Percentiles rank a stretch among this genome's conserved stretches.
phyloP scores from a whole-genome alignment of 345 rosid species.

The Aquilaria sinensis region DNA sequence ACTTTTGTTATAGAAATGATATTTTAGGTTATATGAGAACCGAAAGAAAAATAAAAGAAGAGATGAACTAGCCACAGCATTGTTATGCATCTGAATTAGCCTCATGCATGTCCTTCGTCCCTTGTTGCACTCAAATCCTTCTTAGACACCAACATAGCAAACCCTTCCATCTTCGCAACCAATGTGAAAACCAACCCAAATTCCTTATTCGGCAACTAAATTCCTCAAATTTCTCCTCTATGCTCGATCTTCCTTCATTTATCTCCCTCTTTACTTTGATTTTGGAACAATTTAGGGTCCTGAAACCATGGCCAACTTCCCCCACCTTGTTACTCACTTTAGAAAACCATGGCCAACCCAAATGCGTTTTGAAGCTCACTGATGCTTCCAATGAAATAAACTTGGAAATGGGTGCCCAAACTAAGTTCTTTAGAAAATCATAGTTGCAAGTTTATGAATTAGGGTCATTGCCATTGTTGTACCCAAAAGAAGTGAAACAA shows the following conservation, averaged over 20 bases:
- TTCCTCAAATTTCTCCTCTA: constrained; percentile 48
- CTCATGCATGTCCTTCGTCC: constrained; percentile 98
- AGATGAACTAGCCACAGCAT: constrained; percentile 73
- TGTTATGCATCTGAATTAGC: constrained; percentile 92
- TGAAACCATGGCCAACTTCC: constrained; percentile 25
- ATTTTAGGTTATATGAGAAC: too few relatives aligned
- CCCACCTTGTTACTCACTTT: constrained; percentile 21
- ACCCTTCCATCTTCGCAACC: constrained; percentile 84
- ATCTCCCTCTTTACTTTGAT: constrained; percentile 1
- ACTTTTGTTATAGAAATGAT: too few relatives aligned
- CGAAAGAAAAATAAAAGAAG: too few relatives aligned
- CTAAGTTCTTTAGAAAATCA: constrained; percentile 44
- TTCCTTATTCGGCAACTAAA: constrained; percentile 89
- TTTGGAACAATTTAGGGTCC: constrained; percentile 18
- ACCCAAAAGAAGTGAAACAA: neutral
- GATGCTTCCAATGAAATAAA: constrained; percentile 34
- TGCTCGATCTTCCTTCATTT: constrained; percentile 5
- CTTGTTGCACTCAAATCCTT: constrained; percentile 87
- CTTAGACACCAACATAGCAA: constrained; percentile 83
- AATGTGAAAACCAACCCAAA: constrained; percentile 77
- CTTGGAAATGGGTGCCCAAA: constrained; percentile 26
- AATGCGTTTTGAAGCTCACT: constrained; percentile 16
- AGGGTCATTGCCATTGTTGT: constrained; percentile 54
- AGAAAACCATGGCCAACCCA: too few relatives aligned
- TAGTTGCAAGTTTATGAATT: constrained; percentile 42